Evolutionary conservation across 768 basidiomycete species (phyloP), one percentile per base, ranked within the genome.

Genomic region (Psilocybe subaeruginosa): DNA sequence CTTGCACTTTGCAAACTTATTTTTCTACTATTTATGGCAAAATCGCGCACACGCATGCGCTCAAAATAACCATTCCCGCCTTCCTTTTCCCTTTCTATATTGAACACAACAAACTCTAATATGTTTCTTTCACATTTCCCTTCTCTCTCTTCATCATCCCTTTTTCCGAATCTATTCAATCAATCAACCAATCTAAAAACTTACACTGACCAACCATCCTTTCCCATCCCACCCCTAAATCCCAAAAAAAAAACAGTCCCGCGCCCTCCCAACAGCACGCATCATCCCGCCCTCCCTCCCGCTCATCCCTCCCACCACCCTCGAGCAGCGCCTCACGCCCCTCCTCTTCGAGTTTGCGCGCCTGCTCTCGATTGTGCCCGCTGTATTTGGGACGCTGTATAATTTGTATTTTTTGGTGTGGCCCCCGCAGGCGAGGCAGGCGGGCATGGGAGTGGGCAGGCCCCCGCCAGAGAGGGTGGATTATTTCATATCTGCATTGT

Each of bases 281-380:
- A 83, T 85, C 47, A 73, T 83, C 47, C 79, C 81, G 19, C 69
- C 77, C 6, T 83, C 86, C 14, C 76, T 74, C 45, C 82, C 82
- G 1, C 68, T 84, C 8, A 76, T 86, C 2, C 84, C 85, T 1
- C 81, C 81, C 12, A 78, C 70, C 43, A 74, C 78, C 30, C 77
- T 80, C 49, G 78, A 78, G 69, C 77, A 77, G 63, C 72, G 73
- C 11, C 72, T 87, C 19, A 85, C 84, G 1, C 84, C 83, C 0
- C 68, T 91, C 8, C 80, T 93, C 12, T 92, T 92, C 68, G 85
- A 90, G 66, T 81, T 84, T 14, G 89, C 85, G 14, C 85, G 91
- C 23, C 78, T 90, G 30, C 81, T 92, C 31, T 84, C 90, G 14
- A 78, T 93, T 56, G 87, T 92, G 0, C 91, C 91, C 31, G 89